Base-by-base conservation (phyloP, 352 stramenopile genomes). In the Plasmopara viticola region DNA sequence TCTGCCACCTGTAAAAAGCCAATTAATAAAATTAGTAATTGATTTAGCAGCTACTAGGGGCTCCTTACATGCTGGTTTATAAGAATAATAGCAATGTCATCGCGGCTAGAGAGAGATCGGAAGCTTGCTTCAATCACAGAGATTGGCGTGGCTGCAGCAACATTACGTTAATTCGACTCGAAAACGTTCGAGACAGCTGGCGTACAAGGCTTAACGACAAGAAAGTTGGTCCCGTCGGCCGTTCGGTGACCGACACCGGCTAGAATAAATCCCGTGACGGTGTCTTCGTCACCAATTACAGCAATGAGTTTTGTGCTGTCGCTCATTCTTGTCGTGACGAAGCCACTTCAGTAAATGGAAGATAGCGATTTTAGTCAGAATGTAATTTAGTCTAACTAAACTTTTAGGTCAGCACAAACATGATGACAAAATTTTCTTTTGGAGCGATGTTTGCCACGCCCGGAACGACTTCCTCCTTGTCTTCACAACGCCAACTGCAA, bases 21-120 rank as follows among this genome's bases (percentile, higher is more conserved):
- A 33, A 40, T 45, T 28, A 12, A 52, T n/a, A 33, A 46, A 4
- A 46, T 34, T 15, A 46, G 3, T 17, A 25, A 25, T 31, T 2
- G 14, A 12, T 0, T 29, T 3, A 44, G 4, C 1, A 30, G n/a
- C n/a, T 25, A 30, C 3, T 38, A 8, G 31, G n/a, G n/a, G 10
- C 12, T 6, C 58, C 80, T 41, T 68, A 94, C 87, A 58, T 99
- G 95, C 72, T 99, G 96, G 74, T 99, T 99, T 63, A 99, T 99
- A 18, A 99, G 81, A 54, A 99, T 95, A 53, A 99, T 99, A 35
- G 86, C 96, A 55, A 99, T 86, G 73, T 99, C 96, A 63, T 98
- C 86, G 41, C 96, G 86, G 42, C 60, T 92, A 30, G 94, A 91
- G 33, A 98, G 87, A 29, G 71, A 73, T 46, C 93, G 90, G 70